A percentile compares a stretch with the other conserved stretches of the same genome.
Conservation (phyloP, 306 rosid species). For the Delonix regia region DNA sequence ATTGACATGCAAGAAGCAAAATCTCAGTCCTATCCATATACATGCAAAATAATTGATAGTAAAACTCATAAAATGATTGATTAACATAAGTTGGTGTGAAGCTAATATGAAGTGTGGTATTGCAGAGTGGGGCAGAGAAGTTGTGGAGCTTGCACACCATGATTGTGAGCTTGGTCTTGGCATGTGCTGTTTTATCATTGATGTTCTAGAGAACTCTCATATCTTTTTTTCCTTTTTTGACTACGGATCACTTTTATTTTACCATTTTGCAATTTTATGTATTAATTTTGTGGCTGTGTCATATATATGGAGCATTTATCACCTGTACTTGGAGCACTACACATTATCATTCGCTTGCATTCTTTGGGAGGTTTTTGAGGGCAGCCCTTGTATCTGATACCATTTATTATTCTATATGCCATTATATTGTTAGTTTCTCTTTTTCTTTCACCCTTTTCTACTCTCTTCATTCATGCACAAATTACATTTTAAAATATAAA, state of each 20-base stretch:
- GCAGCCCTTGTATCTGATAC: constrained; percentile 44
- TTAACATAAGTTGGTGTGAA: no score
- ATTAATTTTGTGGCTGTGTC: constrained; percentile 40
- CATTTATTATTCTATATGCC: constrained; percentile 25
- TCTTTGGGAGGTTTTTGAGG: constrained; percentile 64
- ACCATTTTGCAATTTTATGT: constrained; percentile 31
- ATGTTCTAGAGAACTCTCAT: constrained; percentile 49
- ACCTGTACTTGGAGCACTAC: constrained; percentile 45
- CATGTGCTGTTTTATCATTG: constrained; percentile 52
- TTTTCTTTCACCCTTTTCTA: background rate
- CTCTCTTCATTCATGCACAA: background rate
- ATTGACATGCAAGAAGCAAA: no score
- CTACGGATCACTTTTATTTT: constrained; percentile 21
- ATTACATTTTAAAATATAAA: no score
- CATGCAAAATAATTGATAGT: no score
- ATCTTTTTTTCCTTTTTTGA: background rate
- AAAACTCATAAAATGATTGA: no score
- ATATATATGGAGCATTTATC: constrained; percentile 47
- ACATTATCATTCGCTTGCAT: constrained; percentile 50
- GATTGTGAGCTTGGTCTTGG: constrained; percentile 63
- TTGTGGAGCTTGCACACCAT: constrained; percentile 54
- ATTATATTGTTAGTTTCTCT: constrained; percentile 26
- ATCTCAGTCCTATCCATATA: no score
- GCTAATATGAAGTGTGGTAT: no score
- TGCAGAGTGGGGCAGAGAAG: constrained; percentile 87